These are phyloP conservation scores for Elaeis oleifera DNA, from an alignment of 202 grass and related monocot genomes.

Conservation along the genomic window DNA sequence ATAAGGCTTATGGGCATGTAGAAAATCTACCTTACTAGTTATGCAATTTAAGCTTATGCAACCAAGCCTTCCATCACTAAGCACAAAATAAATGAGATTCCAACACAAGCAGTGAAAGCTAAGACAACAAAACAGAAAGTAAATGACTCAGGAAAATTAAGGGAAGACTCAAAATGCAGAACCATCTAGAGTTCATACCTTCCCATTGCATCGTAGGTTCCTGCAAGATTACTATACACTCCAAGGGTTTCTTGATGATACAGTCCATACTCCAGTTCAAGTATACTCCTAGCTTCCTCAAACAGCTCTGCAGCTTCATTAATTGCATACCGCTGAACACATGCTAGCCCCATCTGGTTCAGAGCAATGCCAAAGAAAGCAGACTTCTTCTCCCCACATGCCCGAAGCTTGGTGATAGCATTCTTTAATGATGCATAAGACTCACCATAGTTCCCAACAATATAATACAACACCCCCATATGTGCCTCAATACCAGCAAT, in stretches of 20 bases:
- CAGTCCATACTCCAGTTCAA: slow-evolving; percentile 15
- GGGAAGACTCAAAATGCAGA: too few species aligned
- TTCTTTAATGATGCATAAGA: slow-evolving; percentile 3
- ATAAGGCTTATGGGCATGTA: too few species aligned
- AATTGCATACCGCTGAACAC: slow-evolving; percentile 7
- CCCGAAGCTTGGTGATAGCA: slow-evolving; percentile 9
- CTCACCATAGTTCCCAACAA: slow-evolving; percentile 2
- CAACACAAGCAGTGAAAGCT: too few species aligned
- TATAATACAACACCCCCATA: slow-evolving; percentile 15
- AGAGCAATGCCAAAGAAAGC: slow-evolving; percentile 14
- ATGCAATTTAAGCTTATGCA: too few species aligned
- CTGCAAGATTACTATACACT: slow-evolving; percentile 16
- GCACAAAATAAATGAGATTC: too few species aligned
- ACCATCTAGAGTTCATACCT: not conserved
- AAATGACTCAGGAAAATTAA: too few species aligned
- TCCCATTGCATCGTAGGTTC: slow-evolving; percentile 20
- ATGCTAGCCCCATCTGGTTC: slow-evolving; percentile 21
- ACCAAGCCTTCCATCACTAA: too few species aligned
- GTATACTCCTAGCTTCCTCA: slow-evolving; percentile 9
- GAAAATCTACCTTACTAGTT: too few species aligned
- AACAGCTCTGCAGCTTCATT: slow-evolving; percentile 12
- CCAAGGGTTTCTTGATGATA: slow-evolving; percentile 12
- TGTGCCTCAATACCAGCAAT: slow-evolving; percentile 21
- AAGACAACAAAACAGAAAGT: too few species aligned
- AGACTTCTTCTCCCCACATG: slow-evolving; percentile 14